phyloP scores from a whole-genome alignment of 2,329 filamentous ascomycete species.

The Knoxdaviesia proteae region DNA sequence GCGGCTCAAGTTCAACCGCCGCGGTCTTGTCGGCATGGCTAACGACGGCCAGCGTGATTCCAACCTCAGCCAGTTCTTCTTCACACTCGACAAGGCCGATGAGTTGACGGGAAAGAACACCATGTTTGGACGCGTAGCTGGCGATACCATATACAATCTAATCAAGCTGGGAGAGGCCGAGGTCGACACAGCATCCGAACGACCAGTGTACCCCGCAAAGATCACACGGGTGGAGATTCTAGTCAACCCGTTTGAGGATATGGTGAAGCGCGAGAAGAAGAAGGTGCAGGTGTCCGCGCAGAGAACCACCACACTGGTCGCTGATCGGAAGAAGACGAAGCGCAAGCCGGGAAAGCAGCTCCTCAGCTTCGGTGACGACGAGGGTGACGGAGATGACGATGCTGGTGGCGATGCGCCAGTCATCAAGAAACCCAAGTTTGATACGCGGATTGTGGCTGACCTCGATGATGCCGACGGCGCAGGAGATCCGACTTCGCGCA shows the following conservation, averaged over 20 bases:
- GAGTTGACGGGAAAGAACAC: conserved; percentile 84
- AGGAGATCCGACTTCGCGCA: conserved; percentile 4
- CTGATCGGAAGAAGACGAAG: conserved; percentile 37
- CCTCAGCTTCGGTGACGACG: conserved; percentile 58
- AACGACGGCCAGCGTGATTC: conserved; percentile 60
- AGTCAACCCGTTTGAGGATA: conserved; percentile 65
- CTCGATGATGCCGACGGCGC: conserved; percentile 13
- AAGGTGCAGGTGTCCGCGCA: conserved; percentile 16
- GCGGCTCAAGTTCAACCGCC: conserved; percentile 75
- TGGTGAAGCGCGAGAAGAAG: conserved; percentile 41
- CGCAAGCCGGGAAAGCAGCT: conserved; percentile 56
- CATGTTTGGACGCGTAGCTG: conserved; percentile 76
- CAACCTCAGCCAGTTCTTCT: conserved; percentile 94
- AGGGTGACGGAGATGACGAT: conserved; percentile 31
- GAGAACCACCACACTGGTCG: conserved; percentile 18
- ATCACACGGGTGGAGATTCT: conserved; percentile 56
- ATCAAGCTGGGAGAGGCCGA: conserved; percentile 85
- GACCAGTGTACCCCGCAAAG: conserved; percentile 69
- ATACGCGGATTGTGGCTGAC: conserved; percentile 50
- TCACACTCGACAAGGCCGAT: conserved; percentile 67
- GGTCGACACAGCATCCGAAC: conserved; percentile 54
- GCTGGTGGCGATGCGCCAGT: conserved; percentile 21
- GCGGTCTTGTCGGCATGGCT: conserved; percentile 88
- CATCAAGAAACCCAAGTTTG: conserved; percentile 59
- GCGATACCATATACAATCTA: conserved; percentile 90